Percentiles rank a stretch among this genome's conserved stretches.
Conservation (phyloP, 2,329 filamentous ascomycete genomes). For the Stagonosporopsis chrysanthemi region DNA sequence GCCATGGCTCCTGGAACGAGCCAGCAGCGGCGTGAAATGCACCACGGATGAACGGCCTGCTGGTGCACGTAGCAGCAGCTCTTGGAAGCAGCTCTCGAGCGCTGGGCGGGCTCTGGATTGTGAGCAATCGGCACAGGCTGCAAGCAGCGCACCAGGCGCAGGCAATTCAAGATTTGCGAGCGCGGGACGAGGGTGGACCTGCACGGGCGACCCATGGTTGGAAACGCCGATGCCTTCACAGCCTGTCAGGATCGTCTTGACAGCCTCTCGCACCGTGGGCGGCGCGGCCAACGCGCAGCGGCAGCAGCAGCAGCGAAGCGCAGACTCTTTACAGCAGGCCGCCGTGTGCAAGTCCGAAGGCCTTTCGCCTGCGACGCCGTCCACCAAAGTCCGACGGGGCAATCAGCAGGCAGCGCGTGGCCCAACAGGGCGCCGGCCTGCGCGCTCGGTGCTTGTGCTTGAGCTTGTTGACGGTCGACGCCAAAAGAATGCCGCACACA, state of each 20-base stretch:
- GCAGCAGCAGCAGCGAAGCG: neutral
- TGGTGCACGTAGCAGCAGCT: conserved; percentile 1
- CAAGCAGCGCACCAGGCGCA: neutral
- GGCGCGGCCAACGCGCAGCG: conserved; percentile 4
- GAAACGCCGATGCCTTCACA: conserved; percentile 20
- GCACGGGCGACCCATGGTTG: conserved; percentile 15
- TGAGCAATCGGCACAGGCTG: conserved; percentile 10
- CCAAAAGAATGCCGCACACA: conserved; percentile 15
- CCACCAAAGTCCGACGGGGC: neutral
- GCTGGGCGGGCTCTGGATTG: conserved; percentile 7
- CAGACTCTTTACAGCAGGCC: conserved; percentile 2
- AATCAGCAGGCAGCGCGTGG: conserved; percentile 10
- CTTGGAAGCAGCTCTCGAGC: neutral
- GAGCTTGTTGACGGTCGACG: conserved; percentile 14
- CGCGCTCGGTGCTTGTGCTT: neutral
- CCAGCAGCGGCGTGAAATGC: conserved; percentile 9
- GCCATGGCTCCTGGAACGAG: conserved; percentile 10
- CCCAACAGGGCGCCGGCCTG: conserved; percentile 18
- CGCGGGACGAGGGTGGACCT: conserved; percentile 12
- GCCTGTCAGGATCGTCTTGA: conserved; percentile 14
- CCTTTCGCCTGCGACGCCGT: no score
- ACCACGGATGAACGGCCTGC: conserved; percentile 15
- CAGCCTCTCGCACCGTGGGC: conserved; percentile 12
- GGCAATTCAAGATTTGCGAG: conserved; percentile 19
- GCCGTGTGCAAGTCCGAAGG: conserved; percentile 1